These are phyloP conservation scores for Calcarisporium arbuscula DNA, from an alignment of 2,329 filamentous ascomycete genomes.

Conservation along the genomic window DNA sequence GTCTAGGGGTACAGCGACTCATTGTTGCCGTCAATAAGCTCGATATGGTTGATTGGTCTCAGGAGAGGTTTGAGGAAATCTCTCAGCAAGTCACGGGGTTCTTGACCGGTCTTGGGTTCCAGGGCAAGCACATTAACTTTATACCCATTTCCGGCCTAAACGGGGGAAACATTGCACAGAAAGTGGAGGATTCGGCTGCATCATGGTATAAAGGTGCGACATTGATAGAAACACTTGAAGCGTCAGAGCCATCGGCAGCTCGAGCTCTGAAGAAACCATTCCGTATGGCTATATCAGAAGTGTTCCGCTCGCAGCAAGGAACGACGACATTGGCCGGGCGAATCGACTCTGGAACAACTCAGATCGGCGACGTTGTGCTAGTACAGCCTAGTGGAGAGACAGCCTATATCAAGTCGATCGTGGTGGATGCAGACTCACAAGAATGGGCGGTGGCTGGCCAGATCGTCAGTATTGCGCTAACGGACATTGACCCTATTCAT, in stretches of 20 bases:
- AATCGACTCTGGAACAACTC: conserved; percentile 75
- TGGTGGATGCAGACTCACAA: conserved; percentile 63
- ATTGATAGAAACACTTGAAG: conserved; percentile 77
- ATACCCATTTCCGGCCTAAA: conserved; percentile 84
- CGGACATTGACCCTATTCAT: conserved; percentile 78
- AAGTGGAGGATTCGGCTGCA: conserved; percentile 47
- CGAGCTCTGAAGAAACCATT: conserved; percentile 72
- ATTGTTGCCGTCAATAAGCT: conserved; percentile 95
- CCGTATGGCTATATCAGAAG: conserved; percentile 79
- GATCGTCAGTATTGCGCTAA: conserved; percentile 76
- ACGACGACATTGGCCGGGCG: conserved; percentile 81
- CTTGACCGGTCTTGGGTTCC: conserved; percentile 74
- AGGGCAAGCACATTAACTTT: conserved; percentile 73
- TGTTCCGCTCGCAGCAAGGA: conserved; percentile 76
- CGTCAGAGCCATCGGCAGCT: conserved; percentile 60
- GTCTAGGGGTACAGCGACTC: conserved; percentile 81
- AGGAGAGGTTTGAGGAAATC: conserved; percentile 80
- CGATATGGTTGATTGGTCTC: conserved; percentile 77
- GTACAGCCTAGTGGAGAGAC: conserved; percentile 77
- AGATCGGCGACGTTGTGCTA: conserved; percentile 73
- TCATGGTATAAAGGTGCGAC: conserved; percentile 79
- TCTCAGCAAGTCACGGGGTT: conserved; percentile 77
- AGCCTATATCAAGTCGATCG: conserved; percentile 74
- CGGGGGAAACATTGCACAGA: conserved; percentile 74
- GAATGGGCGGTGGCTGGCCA: conserved; percentile 95